Conservation (phyloP, 78 protist genomes). For the Tieghemostelium lacteum region DNA sequence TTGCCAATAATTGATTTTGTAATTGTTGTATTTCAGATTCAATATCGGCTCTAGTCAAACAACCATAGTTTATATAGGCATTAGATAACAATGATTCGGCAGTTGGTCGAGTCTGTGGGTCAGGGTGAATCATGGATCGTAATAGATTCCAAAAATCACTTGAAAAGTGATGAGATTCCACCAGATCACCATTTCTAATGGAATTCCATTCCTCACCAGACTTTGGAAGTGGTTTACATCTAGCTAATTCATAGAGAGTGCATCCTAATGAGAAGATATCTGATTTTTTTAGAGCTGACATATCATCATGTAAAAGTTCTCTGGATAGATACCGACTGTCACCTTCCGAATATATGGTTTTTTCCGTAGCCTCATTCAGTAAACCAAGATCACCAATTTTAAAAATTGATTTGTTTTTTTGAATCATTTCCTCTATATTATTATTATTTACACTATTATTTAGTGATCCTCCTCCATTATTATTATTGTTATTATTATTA, state of each 20-base stretch:
- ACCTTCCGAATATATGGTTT: constrained; percentile 47
- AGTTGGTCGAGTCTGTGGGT: constrained; percentile 21
- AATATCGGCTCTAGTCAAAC: not conserved
- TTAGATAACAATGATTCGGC: constrained; percentile 24
- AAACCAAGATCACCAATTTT: constrained; percentile 71
- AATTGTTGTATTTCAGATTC: constrained; percentile 1
- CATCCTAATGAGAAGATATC: constrained; percentile 75
- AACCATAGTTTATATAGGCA: constrained; percentile 9
- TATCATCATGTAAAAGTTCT: constrained; percentile 61
- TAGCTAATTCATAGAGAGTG: constrained; percentile 65
- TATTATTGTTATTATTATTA: not conserved
- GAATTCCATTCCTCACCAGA: constrained; percentile 63
- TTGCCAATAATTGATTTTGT: not conserved
- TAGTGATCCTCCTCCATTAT: not conserved
- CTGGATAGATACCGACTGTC: constrained; percentile 69
- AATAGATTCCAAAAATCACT: constrained; percentile 39
- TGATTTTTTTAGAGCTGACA: constrained; percentile 38
- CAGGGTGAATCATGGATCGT: constrained; percentile 45
- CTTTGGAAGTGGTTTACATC: constrained; percentile 56
- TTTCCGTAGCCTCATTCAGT: constrained; percentile 50
- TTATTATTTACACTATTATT: not conserved
- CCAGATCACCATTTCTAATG: constrained; percentile 46
- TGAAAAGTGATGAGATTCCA: not conserved
- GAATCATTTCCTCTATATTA: not conserved
- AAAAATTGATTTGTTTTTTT: not conserved